Percentiles rank a stretch among this genome's conserved stretches.
These are phyloP conservation scores for Colletotrichum caudatum DNA, from an alignment of 2,329 filamentous ascomycete genomes.

Conservation along the genomic window DNA sequence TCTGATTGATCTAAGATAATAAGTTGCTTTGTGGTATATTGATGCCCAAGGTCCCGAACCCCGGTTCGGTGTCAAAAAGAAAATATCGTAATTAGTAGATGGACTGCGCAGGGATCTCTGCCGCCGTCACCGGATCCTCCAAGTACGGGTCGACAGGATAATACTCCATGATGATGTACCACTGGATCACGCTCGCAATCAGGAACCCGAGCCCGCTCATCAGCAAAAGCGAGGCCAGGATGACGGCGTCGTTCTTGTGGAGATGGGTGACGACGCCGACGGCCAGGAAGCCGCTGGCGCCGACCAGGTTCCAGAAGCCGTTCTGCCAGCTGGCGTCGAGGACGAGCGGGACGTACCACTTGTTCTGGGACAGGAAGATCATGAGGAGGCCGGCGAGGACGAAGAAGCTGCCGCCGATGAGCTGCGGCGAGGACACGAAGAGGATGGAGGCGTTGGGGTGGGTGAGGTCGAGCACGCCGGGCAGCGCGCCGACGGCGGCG, in stretches of 20 bases:
- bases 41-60: background rate
- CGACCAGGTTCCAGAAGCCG: slow-evolving; percentile 37
- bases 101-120: slow-evolving; percentile 35
- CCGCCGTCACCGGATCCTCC: slow-evolving; percentile 12
- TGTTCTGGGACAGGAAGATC: slow-evolving; percentile 34
- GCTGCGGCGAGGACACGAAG: slow-evolving; percentile 34
- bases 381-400: slow-evolving; percentile 29
- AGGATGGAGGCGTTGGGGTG: slow-evolving; percentile 26
- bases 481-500: slow-evolving; percentile 25
- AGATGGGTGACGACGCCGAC: slow-evolving; percentile 30
- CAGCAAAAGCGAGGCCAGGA: slow-evolving; percentile 22
- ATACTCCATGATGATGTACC: slow-evolving; percentile 40
- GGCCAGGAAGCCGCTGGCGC: slow-evolving; percentile 29
- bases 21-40: slow-evolving; percentile 26
- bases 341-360: slow-evolving; percentile 25
- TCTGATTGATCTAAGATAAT: slow-evolving; percentile 25
- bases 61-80: slow-evolving; percentile 4
- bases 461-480: slow-evolving; percentile 34
- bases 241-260: slow-evolving; percentile 12
- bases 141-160: slow-evolving; percentile 32
- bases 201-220: slow-evolving; percentile 30
- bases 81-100: slow-evolving; percentile 26
- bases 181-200: slow-evolving; percentile 33
- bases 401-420: slow-evolving; percentile 34
- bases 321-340: slow-evolving; percentile 39